A percentile compares a stretch with the other conserved stretches of the same genome.
These are phyloP conservation scores for Agrocybe chaxingu DNA, from an alignment of 768 basidiomycete species.

Conservation along the genomic window DNA sequence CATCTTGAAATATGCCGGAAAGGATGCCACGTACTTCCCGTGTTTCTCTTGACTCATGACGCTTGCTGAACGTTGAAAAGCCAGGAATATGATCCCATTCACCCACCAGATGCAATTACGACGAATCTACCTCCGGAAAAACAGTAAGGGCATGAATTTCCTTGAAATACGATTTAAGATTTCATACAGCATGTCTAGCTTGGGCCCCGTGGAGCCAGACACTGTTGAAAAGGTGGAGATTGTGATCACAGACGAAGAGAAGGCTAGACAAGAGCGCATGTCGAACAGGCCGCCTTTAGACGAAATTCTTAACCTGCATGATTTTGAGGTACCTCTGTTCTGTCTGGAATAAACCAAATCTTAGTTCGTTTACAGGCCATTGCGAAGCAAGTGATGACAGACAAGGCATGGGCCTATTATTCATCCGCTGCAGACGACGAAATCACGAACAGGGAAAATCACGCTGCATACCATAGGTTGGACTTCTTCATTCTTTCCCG, in stretches of 20 bases:
- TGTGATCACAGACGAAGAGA: conserved; percentile 70
- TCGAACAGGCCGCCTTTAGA: conserved; percentile 65
- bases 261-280: conserved; percentile 59
- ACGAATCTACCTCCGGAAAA: conserved; percentile 81
- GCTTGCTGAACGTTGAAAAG: conserved; percentile 26
- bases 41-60: not conserved
- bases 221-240: conserved; percentile 65
- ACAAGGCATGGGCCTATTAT: conserved; percentile 96
- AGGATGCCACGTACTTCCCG: conserved; percentile 74
- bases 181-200: conserved; percentile 26
- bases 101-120: conserved; percentile 80
- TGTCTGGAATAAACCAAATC: not conserved
- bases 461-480: conserved; percentile 86
- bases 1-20: conserved; percentile 85
- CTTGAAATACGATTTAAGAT: not conserved
- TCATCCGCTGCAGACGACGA: conserved; percentile 97
- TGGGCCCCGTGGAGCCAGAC: conserved; percentile 69
- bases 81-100: conserved; percentile 84
- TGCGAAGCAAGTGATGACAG: conserved; percentile 75
- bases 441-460: conserved; percentile 87
- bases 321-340: conserved; percentile 32
- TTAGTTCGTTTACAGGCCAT: conserved; percentile 52
- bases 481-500: not conserved
- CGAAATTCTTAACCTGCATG: conserved; percentile 86
- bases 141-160: conserved; percentile 47